phyloP scores from a whole-genome alignment of 2,329 filamentous ascomycete species.

The Colletotrichum sp. region DNA sequence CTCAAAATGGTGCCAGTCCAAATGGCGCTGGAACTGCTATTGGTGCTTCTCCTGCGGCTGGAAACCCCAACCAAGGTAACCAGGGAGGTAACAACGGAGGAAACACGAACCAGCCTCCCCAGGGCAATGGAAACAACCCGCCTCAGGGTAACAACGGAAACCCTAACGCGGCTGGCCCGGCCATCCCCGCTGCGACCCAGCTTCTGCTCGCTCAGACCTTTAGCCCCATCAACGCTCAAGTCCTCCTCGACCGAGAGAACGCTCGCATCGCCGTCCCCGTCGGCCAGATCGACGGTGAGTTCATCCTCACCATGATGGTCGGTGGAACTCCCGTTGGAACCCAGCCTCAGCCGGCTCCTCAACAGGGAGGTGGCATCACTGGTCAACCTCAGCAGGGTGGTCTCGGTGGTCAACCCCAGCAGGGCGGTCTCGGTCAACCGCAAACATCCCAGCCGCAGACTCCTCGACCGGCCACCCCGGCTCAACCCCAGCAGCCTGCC shows the following conservation, averaged over 20 bases:
- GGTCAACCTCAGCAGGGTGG: background rate
- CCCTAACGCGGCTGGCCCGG: background rate
- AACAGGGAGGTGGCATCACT: background rate
- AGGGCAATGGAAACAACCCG: background rate
- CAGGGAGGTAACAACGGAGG: background rate
- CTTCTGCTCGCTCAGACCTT: constrained; percentile 25
- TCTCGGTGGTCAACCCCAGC: background rate
- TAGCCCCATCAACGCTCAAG: constrained; percentile 19
- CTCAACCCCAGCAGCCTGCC: background rate
- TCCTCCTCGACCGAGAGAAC: constrained; percentile 23
- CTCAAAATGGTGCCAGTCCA: background rate
- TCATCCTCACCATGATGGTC: constrained; percentile 25
- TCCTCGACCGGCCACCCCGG: background rate
- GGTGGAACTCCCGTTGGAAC: constrained; percentile 11
- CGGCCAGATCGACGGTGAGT: constrained; percentile 24
- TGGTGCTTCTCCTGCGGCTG: background rate
- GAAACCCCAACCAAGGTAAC: background rate
- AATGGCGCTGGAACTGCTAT: background rate
- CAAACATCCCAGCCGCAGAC: background rate
- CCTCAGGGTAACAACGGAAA: background rate
- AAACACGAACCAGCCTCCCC: background rate
- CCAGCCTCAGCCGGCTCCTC: constrained; percentile 8
- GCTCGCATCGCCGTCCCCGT: constrained; percentile 24
- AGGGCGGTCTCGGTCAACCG: background rate
- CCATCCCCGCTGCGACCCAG: constrained; percentile 23